Base-by-base conservation (phyloP, 2,329 filamentous ascomycete genomes). In the Clonostachys solani region DNA sequence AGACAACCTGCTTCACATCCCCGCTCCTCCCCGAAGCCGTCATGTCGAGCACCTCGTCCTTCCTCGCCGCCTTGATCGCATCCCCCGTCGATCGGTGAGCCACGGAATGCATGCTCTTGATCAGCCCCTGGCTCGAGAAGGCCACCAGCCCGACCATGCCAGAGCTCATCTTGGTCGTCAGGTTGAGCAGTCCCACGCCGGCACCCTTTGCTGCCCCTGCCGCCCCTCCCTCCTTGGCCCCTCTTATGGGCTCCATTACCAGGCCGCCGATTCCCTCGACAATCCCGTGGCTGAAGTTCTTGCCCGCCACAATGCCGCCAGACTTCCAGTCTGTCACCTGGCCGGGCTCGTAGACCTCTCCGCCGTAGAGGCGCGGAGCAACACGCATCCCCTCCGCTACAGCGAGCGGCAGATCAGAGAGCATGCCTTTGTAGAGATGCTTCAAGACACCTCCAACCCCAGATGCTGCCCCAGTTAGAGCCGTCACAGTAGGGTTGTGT, bases 291-390 rank as follows among this genome's bases (percentile, higher is more conserved):
- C 15, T 33, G 12, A 46, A 29, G 10, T 17, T 34, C 17, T 49
- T 49, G 10, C 33, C 44, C 5, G 40, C 47, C 12, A 23, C 44
- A 6, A 35, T n/a, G 17, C 33, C 34, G 17, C 47, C 47, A 10
- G 37, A 33, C 40, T 49, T 49, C 47, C 47, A 49, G 35, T 49
- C 47, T 16, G 33, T 43, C 16, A 49, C 33, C 12, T 38, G 15
- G 18, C 40, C 44, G 12, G 33, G 34, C n/a, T 49, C 40, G 9
- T 37, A 17, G 15, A 49, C 43, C 15, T 49, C 36, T 5, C 40
- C 47, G 16, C 47, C 47, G 19, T 42, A 37, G 12, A 49, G 34
- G 8, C n/a, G 8, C 12, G 47, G 47, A 5, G 36, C 33, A 3
- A 34, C n/a, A 2, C 44, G 38, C 17, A 49, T 19, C n/a, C 47